phyloP scores from a whole-genome alignment of 2,329 filamentous ascomycete genomes.

The Cladosporium austrohemisphaericum region DNA sequence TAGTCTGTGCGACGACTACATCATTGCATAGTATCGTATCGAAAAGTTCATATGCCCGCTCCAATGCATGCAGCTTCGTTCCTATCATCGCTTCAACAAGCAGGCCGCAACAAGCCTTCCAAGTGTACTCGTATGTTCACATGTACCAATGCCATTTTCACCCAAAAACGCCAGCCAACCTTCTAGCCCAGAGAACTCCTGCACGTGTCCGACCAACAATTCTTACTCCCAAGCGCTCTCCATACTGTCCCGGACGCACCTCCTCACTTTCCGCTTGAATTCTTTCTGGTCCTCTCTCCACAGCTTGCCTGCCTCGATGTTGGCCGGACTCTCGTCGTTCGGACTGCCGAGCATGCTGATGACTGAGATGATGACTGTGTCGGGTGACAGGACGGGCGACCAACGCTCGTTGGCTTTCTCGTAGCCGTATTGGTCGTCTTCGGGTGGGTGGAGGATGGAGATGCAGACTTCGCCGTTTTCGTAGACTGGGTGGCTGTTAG shows the following conservation, averaged over 20 bases:
- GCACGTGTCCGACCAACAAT: too few species aligned
- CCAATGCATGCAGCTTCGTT: too few species aligned
- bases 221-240: conserved; percentile 46
- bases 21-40: too few species aligned
- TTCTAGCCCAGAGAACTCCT: too few species aligned
- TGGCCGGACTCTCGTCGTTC: conserved; percentile 93
- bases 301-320: conserved; percentile 86
- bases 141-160: too few species aligned
- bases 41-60: too few species aligned
- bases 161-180: too few species aligned
- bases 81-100: too few species aligned
- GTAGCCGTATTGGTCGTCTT: conserved; percentile 92
- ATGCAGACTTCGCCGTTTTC: conserved; percentile 86
- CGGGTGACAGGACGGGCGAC: conserved; percentile 90
- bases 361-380: conserved; percentile 87
- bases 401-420: conserved; percentile 86
- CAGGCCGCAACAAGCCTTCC: too few species aligned
- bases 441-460: conserved; percentile 91
- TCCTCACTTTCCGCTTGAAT: conserved; percentile 74
- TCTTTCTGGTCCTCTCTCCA: conserved; percentile 76
- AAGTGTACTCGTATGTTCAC: too few species aligned
- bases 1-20: too few species aligned
- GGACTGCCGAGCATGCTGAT: conserved; percentile 90
- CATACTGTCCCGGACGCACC: conserved; percentile 75
- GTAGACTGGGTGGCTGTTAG: conserved; percentile 58